Evolutionary conservation across 2,329 filamentous ascomycete genomes (phyloP).

Genomic region (Paracorniculantispora psalliotae): DNA sequence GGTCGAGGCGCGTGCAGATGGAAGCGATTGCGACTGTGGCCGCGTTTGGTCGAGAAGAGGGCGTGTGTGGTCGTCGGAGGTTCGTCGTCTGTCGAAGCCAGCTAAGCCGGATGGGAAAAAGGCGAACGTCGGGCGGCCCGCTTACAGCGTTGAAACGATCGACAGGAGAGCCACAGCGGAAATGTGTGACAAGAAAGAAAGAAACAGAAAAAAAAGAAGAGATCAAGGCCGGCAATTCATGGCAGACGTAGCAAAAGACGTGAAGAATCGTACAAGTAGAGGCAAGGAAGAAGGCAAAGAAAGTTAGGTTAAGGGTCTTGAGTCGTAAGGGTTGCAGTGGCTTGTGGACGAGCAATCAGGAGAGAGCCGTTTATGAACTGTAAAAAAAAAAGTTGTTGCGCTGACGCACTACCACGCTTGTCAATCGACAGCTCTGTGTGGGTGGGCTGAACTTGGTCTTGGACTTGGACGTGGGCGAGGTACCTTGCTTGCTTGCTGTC

Average conservation of each 20-base stretch:
- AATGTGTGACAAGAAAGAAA: neutral
- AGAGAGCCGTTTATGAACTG: neutral
- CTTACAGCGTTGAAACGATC: constrained; percentile 5
- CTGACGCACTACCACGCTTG: constrained; percentile 4
- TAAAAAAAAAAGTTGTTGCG: neutral
- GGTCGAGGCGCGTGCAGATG: neutral
- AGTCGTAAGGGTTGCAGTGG: neutral
- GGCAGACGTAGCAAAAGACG: constrained; percentile 2
- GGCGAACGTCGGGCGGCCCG: neutral
- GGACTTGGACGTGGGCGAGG: neutral
- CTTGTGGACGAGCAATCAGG: neutral
- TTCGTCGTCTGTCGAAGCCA: neutral
- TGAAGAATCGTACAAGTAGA: constrained; percentile 1
- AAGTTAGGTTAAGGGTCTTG: neutral
- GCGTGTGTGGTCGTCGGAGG: neutral
- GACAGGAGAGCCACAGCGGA: constrained; percentile 3
- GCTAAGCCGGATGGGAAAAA: neutral
- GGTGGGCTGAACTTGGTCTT: too few relatives aligned
- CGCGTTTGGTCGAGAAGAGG: neutral
- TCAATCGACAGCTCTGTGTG: neutral
- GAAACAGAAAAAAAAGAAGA: neutral
- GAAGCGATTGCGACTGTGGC: too few relatives aligned
- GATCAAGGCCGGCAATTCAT: constrained; percentile 5
- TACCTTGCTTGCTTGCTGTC: neutral
- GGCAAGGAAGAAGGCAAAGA: neutral